phyloP scores from a whole-genome alignment of 371 early-diverging fungal genomes.

The Rhizopus microsporus region DNA sequence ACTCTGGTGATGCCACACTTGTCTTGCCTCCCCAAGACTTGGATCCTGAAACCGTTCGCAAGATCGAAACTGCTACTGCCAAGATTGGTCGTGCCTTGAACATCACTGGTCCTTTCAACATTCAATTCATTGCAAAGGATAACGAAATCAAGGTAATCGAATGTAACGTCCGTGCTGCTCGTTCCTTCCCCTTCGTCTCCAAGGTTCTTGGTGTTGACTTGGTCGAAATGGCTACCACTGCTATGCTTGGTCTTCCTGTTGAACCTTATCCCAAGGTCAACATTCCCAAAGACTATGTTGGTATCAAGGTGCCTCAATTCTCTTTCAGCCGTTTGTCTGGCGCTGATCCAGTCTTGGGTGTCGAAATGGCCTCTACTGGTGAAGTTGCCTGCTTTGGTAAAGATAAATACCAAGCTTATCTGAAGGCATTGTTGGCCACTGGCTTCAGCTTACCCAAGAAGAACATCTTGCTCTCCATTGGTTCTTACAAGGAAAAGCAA shows the following conservation, averaged over 20 bases:
- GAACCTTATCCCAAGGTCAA: conserved; percentile 68
- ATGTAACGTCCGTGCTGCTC: conserved; percentile 94
- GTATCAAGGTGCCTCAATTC: conserved; percentile 97
- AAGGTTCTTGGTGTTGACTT: conserved; percentile 91
- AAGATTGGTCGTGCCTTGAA: conserved; percentile 91
- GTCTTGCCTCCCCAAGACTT: conserved; percentile 92
- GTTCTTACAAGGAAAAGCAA: conserved; percentile 93
- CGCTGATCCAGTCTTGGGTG: conserved; percentile 95
- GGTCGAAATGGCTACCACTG: conserved; percentile 91
- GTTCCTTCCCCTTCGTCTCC: conserved; percentile 95
- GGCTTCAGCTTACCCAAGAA: conserved; percentile 89
- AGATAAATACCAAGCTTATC: conserved; percentile 95
- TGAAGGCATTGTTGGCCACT: conserved; percentile 90
- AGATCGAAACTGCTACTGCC: conserved; percentile 83
- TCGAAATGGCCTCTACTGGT: conserved; percentile 98
- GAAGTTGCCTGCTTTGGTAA: conserved; percentile 97
- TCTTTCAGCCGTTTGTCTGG: conserved; percentile 92
- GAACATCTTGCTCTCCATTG: conserved; percentile 90
- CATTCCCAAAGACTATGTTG: conserved; percentile 70
- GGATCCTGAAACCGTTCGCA: conserved; percentile 84
- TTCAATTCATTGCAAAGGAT: conserved; percentile 95
- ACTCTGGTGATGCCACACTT: conserved; percentile 96
- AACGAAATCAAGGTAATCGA: conserved; percentile 97
- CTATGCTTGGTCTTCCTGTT: conserved; percentile 82
- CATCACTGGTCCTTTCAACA: conserved; percentile 97